Evolutionary conservation across 139 green algal genomes (phyloP).

Genomic region (Spirogloea muscicola): DNA sequence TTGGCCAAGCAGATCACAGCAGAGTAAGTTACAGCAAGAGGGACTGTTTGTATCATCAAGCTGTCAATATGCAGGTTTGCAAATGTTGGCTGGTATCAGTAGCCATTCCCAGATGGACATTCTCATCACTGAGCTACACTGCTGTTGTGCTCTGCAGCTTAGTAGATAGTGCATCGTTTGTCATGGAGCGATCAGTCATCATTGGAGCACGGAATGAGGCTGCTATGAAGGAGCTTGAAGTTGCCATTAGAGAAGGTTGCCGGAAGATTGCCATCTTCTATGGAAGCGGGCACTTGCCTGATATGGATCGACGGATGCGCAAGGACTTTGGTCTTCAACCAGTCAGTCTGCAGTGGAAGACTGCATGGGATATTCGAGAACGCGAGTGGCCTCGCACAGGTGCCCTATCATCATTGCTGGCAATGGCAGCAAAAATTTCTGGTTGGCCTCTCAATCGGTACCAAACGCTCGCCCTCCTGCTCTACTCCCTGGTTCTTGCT

Average conservation of each 20-base stretch:
- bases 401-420: conserved; percentile 8
- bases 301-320: conserved; percentile 23
- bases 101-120: no score
- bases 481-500: conserved; percentile 43
- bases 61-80: no score
- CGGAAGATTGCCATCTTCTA: conserved; percentile 49
- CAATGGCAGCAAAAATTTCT: conserved; percentile 11
- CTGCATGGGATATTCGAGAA: conserved; percentile 40
- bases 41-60: no score
- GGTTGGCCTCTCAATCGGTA: conserved; percentile 47
- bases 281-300: conserved; percentile 43
- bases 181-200: conserved; percentile 38
- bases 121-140: no score
- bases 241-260: conserved; percentile 19
- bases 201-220: conserved; percentile 43
- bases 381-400: no score
- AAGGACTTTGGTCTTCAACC: conserved; percentile 13
- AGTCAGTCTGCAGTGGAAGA: conserved; percentile 19
- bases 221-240: conserved; percentile 35
- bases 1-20: conserved; percentile 33
- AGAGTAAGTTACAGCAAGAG: no score
- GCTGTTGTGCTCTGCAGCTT: conserved; percentile 4
- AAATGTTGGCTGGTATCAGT: no score
- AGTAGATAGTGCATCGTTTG: conserved; percentile 18
- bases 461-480: conserved; percentile 40